Base-by-base conservation (phyloP, 768 basidiomycete genomes). In the Mycena floridula region DNA sequence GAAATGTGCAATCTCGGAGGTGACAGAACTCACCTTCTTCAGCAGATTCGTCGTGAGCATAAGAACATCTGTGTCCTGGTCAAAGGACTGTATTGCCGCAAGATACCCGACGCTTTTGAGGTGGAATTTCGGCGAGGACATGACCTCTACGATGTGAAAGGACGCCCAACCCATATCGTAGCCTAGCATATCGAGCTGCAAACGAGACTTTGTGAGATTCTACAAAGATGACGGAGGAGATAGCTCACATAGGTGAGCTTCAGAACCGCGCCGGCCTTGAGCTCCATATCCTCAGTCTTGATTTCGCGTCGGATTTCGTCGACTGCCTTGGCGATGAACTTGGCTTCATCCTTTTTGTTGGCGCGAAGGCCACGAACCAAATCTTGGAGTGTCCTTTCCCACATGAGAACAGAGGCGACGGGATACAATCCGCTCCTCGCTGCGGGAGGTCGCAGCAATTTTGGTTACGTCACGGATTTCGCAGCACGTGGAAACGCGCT, bases 131-230 rank as follows among this genome's bases (percentile, higher is more conserved):
- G 86, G 70, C 3, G 92, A 93, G 27, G 92, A 92, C 96, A 99
- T 99, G 61, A 95, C 92, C 59, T 99, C 96, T 5, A 98, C 85
- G 43, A 99, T 87, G 61, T 95, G 83, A 57, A 99, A 99, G 7
- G 96, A 89, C 37, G 94, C 94, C 82, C 92, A 96, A 47, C 80
- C 79, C 82, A 88, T 96, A 67, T 87, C 92, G 59, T 85, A 92
- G 43, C 85, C 96, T 42, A 99, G 67, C 96, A 99, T 98, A 61
- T 98, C 91, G 50, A 99, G 82, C 95, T 98, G 44, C 12, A 46
- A 41, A n/a, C n/a, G 40, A 50, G n/a, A 35, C 47, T 15, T 49
- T 26, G 24, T 51, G 24, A 30, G 44, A 43, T 44, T 12, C 49
- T 49, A 27, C 15, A 35, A 21, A 15, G 20, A 21, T 40, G 36